Conservation (phyloP, 2,329 filamentous ascomycete species). For the Fusarium albosuccineum region DNA sequence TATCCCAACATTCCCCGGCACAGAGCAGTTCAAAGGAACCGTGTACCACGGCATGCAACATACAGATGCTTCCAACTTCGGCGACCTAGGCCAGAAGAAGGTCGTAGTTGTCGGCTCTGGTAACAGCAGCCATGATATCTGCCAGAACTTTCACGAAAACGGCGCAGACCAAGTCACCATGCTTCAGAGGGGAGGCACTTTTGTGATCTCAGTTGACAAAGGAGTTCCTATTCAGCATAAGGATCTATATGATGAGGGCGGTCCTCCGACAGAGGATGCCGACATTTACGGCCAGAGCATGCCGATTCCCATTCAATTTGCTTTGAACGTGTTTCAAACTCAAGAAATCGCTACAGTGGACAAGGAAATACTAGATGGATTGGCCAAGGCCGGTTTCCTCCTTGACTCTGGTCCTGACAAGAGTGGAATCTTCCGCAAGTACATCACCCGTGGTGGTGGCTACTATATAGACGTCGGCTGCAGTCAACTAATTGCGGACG, state of each 20-base stretch:
- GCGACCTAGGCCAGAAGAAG: conserved; percentile 51
- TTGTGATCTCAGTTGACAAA: conserved; percentile 59
- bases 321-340: conserved; percentile 58
- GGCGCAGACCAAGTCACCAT: conserved; percentile 63
- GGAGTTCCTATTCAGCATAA: conserved; percentile 57
- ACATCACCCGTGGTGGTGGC: conserved; percentile 53
- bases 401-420: conserved; percentile 66
- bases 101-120: conserved; percentile 63
- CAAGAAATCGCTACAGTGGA: conserved; percentile 57
- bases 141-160: conserved; percentile 62
- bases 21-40: conserved; percentile 38
- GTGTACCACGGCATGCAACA: conserved; percentile 25
- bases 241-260: conserved; percentile 49
- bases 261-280: conserved; percentile 62
- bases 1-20: conserved; percentile 6
- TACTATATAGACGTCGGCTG: conserved; percentile 60
- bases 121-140: conserved; percentile 64
- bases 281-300: conserved; percentile 56
- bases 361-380: conserved; percentile 54
- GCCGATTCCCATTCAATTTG: conserved; percentile 50
- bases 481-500: conserved; percentile 55
- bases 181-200: conserved; percentile 65
- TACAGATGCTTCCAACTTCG: conserved; percentile 48
- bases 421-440: conserved; percentile 60
- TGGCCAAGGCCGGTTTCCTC: conserved; percentile 66